phyloP scores from a whole-genome alignment of 1,139 yeast species.

The Pichia sp. region DNA sequence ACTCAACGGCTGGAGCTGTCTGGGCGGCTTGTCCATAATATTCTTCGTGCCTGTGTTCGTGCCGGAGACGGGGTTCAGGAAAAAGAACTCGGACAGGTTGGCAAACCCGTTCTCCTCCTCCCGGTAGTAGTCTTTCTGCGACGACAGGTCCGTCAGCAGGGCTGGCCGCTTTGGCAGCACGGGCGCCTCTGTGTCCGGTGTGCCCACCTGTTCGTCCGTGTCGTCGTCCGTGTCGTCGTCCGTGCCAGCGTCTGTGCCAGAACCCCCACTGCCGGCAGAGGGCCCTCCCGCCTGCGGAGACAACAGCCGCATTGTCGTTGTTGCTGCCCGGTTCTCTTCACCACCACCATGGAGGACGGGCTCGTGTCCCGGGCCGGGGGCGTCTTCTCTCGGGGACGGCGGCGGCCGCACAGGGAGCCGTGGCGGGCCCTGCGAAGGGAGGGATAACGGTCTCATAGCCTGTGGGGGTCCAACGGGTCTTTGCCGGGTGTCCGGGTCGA shows the following conservation, averaged over 20 bases:
- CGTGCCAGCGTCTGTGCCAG: not conserved
- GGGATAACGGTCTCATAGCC: not conserved
- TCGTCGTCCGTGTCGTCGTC: not conserved
- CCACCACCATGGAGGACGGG: not conserved
- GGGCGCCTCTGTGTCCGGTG: not conserved
- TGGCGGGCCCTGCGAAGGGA: slow-evolving; percentile 4
- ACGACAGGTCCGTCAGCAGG: not conserved
- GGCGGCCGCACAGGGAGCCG: slow-evolving; percentile 4
- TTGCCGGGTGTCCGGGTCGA: too few species aligned
- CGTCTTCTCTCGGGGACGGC: not conserved
- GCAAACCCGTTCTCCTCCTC: not conserved
- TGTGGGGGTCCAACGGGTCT: not conserved
- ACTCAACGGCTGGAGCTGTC: slow-evolving; percentile 1
- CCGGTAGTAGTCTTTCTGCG: not conserved
- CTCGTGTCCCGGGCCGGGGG: not conserved
- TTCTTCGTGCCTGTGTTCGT: not conserved
- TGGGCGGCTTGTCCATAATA: not conserved
- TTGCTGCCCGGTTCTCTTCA: not conserved
- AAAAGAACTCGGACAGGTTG: slow-evolving; percentile 4
- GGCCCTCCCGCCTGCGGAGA: not conserved
- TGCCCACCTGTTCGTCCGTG: not conserved
- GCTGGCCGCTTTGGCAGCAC: not conserved
- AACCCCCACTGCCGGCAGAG: not conserved
- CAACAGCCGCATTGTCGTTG: slow-evolving; percentile 5
- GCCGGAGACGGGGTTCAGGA: not conserved